phyloP scores from a whole-genome alignment of 176 grass and related monocot genomes.

The Musa itinerans region DNA sequence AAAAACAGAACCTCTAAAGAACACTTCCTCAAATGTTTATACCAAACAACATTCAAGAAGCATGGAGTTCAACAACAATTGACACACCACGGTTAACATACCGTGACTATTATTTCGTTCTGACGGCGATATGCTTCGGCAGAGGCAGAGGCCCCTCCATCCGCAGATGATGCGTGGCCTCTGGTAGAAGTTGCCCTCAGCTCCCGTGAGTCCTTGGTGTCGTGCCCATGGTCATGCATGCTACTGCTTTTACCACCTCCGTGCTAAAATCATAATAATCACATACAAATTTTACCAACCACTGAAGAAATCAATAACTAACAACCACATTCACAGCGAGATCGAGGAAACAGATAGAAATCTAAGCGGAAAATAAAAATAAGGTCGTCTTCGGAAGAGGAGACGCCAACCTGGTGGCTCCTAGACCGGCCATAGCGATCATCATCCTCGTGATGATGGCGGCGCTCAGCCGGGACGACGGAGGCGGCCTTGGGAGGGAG shows the following conservation, averaged over 20 bases:
- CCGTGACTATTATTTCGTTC: slow-evolving; percentile 82
- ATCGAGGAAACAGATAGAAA: not conserved
- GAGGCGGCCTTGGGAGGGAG: slow-evolving; percentile 17
- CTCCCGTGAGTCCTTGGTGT: slow-evolving; percentile 18
- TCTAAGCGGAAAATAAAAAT: not conserved
- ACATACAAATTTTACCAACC: not conserved
- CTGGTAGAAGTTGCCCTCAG: slow-evolving; percentile 6
- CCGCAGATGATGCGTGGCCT: slow-evolving; percentile 2
- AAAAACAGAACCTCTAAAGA: not conserved
- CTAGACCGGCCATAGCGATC: slow-evolving; percentile 15
- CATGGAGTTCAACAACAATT: not conserved
- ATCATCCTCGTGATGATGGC: slow-evolving; percentile 38
- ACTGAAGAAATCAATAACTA: not conserved
- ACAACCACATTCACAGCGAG: not conserved
- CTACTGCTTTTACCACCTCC: slow-evolving; percentile 8
- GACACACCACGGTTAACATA: not conserved
- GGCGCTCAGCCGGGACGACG: slow-evolving; percentile 14
- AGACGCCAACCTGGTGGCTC: slow-evolving; percentile 23
- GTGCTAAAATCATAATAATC: slow-evolving; percentile 19
- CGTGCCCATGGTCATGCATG: slow-evolving; percentile 11
- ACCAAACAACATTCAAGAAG: not conserved
- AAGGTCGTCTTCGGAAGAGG: not conserved
- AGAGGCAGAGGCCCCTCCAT: slow-evolving; percentile 31
- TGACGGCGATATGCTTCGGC: slow-evolving; percentile 62
- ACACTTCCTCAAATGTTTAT: not conserved